Percentiles rank a stretch among this genome's conserved stretches.
Conservation (phyloP, 1,284 basidiomycete species). For the Rhodotorula sp. region DNA sequence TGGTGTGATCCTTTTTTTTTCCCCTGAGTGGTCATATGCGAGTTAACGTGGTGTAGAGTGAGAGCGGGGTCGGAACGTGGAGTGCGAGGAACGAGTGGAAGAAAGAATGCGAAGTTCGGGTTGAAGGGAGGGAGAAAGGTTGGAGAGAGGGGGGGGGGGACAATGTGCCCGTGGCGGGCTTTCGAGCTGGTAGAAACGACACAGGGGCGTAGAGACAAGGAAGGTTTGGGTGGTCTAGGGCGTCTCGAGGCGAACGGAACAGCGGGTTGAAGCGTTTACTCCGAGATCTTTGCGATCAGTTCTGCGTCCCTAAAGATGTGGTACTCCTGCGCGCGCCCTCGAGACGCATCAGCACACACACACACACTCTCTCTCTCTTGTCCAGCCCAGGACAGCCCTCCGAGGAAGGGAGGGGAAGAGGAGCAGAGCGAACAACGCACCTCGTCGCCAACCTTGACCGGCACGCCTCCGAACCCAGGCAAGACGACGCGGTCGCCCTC, state of each 20-base stretch:
- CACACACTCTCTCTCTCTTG: too few relatives aligned
- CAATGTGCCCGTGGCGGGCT: too few relatives aligned
- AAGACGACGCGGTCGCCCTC: slow-evolving; percentile 89
- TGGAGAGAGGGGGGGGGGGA: not conserved
- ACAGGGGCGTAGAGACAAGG: too few relatives aligned
- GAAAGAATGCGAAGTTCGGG: not conserved
- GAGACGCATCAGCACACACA: not conserved
- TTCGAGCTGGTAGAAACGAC: too few relatives aligned
- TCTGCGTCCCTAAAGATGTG: slow-evolving; percentile 92
- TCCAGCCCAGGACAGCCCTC: too few relatives aligned
- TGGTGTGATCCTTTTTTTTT: too few relatives aligned
- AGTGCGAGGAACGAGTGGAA: not conserved
- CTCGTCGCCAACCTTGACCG: slow-evolving; percentile 96
- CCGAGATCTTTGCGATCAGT: slow-evolving; percentile 94
- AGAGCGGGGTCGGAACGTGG: too few relatives aligned
- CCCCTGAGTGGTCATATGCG: too few relatives aligned
- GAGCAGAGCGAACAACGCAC: slow-evolving; percentile 56
- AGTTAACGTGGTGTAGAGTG: too few relatives aligned
- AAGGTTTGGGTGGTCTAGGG: not conserved
- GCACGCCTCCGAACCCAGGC: slow-evolving; percentile 91
- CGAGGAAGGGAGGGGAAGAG: too few relatives aligned
- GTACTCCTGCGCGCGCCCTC: slow-evolving; percentile 67
- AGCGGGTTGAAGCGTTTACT: slow-evolving; percentile 56
- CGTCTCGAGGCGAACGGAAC: too few relatives aligned
- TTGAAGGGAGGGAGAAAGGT: not conserved